Conservation (phyloP, 495 filamentous ascomycete species). For the Penicillium waksmanii region DNA sequence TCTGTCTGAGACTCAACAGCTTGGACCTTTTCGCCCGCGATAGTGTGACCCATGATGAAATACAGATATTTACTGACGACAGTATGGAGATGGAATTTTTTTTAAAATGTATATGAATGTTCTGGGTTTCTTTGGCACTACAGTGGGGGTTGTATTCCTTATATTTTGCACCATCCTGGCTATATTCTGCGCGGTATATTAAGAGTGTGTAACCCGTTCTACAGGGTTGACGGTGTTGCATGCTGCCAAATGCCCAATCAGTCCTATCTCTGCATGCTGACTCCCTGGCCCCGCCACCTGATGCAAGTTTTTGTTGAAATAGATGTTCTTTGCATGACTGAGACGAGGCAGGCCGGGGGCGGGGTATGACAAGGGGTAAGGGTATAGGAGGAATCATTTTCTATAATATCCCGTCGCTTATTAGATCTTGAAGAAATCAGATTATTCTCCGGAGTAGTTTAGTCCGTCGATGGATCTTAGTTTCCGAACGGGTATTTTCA, state of each 20-base stretch:
- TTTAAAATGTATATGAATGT: no score
- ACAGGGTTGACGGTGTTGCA: background rate
- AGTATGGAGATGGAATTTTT: background rate
- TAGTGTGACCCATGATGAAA: slow-evolving; percentile 10
- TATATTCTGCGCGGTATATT: background rate
- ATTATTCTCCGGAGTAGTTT: slow-evolving; percentile 1
- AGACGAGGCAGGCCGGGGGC: no score
- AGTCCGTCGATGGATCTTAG: background rate
- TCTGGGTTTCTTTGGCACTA: background rate
- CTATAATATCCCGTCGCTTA: background rate
- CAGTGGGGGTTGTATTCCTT: background rate
- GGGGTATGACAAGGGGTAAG: no score
- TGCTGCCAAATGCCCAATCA: background rate
- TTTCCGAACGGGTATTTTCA: slow-evolving; percentile 12
- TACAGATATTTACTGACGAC: background rate
- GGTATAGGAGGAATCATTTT: background rate
- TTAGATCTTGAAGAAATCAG: background rate
- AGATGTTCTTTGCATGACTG: no score
- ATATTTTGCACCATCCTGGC: background rate
- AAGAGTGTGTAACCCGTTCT: background rate
- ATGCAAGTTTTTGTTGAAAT: background rate
- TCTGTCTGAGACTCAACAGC: slow-evolving; percentile 15
- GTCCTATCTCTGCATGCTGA: slow-evolving; percentile 12
- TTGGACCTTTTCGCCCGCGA: background rate
- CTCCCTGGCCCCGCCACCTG: background rate